Percentiles rank a stretch among this genome's conserved stretches.
Evolutionary conservation across 768 basidiomycete genomes (phyloP).

Genomic region (Suillus paluster): DNA sequence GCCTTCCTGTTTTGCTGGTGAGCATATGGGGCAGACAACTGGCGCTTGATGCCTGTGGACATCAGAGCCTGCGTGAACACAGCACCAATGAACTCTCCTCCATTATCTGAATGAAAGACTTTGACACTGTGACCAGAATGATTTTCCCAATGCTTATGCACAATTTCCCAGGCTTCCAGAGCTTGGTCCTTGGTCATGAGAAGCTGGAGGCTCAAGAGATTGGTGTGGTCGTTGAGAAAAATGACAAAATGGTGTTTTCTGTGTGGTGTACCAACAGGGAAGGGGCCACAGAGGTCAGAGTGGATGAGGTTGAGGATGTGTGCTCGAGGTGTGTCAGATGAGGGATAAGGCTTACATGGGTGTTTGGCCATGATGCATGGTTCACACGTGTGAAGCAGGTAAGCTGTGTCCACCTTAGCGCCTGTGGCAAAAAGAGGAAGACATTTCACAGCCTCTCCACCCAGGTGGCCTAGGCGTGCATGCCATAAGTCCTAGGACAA

Average conservation of each 20-base stretch:
- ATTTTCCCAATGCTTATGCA: not conserved
- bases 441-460: not conserved
- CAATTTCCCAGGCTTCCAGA: not conserved
- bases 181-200: not conserved
- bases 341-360: not conserved
- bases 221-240: constrained; percentile 16
- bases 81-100: too few species aligned
- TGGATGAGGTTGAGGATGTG: not conserved
- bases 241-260: constrained; percentile 16
- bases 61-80: too few species aligned
- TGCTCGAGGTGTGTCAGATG: not conserved
- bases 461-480: not conserved
- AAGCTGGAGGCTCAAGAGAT: constrained; percentile 19
- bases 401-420: not conserved
- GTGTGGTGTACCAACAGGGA: constrained; percentile 18
- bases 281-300: constrained; percentile 22
- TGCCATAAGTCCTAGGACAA: not conserved
- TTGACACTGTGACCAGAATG: too few species aligned
- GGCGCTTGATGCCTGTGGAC: too few species aligned
- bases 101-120: too few species aligned
- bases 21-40: too few species aligned
- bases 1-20: constrained; percentile 28
- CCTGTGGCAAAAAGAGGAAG: not conserved
- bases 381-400: not conserved
- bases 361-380: constrained; percentile 1